Evolutionary conservation across 208 protist genomes (phyloP), one percentile per base, ranked within the genome.

Genomic region (Wallacemonas sp.): DNA sequence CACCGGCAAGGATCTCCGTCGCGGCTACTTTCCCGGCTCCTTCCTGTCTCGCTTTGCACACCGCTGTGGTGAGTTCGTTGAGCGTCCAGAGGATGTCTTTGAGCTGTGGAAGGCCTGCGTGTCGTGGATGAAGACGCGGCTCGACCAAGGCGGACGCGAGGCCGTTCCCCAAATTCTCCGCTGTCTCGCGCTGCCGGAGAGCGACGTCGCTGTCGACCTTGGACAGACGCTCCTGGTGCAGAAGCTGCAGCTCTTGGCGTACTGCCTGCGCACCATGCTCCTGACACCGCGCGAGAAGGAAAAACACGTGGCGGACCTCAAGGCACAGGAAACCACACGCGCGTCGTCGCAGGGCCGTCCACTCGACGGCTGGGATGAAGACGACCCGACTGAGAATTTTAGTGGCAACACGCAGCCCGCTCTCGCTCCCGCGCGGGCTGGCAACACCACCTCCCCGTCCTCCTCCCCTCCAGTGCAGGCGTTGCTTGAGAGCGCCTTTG

Each of bases 181-280:
- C 48, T 81, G 57, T 66, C 63, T 83, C 41, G 70, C 70, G 60
- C 34, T 87, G 24, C 83, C 80, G 1, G 54, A n/a, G 16, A 36
- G 26, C 14, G 67, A 72, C 27, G 65, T 65, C 0, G 69, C 72
- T 0, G 69, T 87, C 17, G 80, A 90, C 61, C 41, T 90, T 1
- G 56, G 36, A 2, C 65, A 67, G 26, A 66, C 80, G 3, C 70
- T 95, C 5, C 24, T 95, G 6, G 70, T 80, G n/a, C 90, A 95
- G 72, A 95, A 95, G 65, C 55, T 95, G 43, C 87, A 92, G 71
- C 60, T 93, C 5, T 67, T 95, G 29, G 68, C 76, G 29, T 88
- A 87, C 73, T 82, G 84, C 23, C 52, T 84, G 8, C 69, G 64
- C 33, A 48, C 61, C 4, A 72, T 90, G 48, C 72, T 88, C 17